These are phyloP conservation scores for Periconia digitata DNA, from an alignment of 2,329 filamentous ascomycete genomes.

Conservation along the genomic window DNA sequence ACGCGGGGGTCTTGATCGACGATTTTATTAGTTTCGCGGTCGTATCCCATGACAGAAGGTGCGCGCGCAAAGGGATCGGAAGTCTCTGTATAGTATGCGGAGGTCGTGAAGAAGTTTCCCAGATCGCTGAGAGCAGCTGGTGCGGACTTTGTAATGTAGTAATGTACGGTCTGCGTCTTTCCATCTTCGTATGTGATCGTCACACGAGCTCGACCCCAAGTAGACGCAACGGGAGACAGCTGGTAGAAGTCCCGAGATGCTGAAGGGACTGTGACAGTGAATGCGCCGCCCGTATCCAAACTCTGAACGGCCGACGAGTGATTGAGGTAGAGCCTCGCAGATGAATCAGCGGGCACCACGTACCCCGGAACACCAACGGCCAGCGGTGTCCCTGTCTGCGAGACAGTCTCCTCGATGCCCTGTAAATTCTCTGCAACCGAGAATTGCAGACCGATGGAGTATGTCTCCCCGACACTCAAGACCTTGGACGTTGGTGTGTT, in stretches of 20 bases:
- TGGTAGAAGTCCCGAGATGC: constrained; percentile 39
- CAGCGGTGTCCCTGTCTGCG: constrained; percentile 49
- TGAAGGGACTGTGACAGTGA: constrained; percentile 32
- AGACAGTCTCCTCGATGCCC: constrained; percentile 52
- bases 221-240: constrained; percentile 46
- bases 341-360: constrained; percentile 53
- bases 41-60: constrained; percentile 60
- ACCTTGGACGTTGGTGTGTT: constrained; percentile 54
- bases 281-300: constrained; percentile 40
- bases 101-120: constrained; percentile 57
- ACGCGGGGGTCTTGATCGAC: constrained; percentile 52
- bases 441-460: constrained; percentile 57
- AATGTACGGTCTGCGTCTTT: constrained; percentile 57
- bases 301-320: constrained; percentile 44
- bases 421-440: constrained; percentile 50
- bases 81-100: constrained; percentile 55
- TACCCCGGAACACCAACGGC: constrained; percentile 59
- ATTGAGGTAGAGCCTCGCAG: constrained; percentile 51
- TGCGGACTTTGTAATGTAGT: constrained; percentile 55
- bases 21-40: constrained; percentile 40
- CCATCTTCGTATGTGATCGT: constrained; percentile 53
- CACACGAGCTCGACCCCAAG: constrained; percentile 55
- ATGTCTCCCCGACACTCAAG: constrained; percentile 48
- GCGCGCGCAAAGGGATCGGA: constrained; percentile 58
- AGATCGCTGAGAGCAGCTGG: constrained; percentile 50